Base-by-base conservation (phyloP, 2,329 filamentous ascomycete genomes). In the Alternaria atra region DNA sequence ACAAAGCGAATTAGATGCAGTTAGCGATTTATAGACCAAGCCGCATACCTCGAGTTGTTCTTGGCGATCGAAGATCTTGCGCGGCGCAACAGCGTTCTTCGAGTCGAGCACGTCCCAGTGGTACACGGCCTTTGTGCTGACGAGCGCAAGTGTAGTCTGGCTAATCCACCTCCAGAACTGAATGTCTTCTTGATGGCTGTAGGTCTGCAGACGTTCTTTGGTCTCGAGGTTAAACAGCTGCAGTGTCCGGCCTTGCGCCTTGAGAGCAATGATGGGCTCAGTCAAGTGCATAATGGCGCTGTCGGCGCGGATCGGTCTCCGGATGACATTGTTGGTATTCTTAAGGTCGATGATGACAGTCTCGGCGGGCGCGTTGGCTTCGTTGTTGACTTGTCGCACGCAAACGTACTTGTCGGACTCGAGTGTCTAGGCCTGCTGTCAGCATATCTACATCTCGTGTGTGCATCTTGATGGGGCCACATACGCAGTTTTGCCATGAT, bases 201-300 rank as follows among this genome's bases (percentile, higher is more conserved):
- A 90, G 40, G 94, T 97, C 87, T 98, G 98, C 75, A 99, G 87
- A 86, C 97, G 98, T 81, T 91, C 88, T 85, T 98, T 99, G 73
- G 90, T 88, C 72, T 89, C 90, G 62, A 99, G 87, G 80, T 99
- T 94, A 82, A 99, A 99, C 79, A 99, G 97, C 84, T 99, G 96
- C 64, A 99, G 87, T 69, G 95, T 99, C 78, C 93, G 88, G 66
- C 91, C 91, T 80, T 97, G 93, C 50, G 95, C 94, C 83, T 97
- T 97, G 71, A 99, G 87, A 65, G 96, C 95, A 76, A 99, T 98
- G 79, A 99, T 92, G 80, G 97, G 93, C 79, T 91, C 92, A 73
- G 87, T 90, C 92, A 93, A 97, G 87, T 99, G 95, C 95, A 99
- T 98, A 79, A 99, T 97, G 74, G 96, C 95, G 88, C 94, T 98